Base-by-base conservation (phyloP, 345 rosid species). In the Turritis glabra region DNA sequence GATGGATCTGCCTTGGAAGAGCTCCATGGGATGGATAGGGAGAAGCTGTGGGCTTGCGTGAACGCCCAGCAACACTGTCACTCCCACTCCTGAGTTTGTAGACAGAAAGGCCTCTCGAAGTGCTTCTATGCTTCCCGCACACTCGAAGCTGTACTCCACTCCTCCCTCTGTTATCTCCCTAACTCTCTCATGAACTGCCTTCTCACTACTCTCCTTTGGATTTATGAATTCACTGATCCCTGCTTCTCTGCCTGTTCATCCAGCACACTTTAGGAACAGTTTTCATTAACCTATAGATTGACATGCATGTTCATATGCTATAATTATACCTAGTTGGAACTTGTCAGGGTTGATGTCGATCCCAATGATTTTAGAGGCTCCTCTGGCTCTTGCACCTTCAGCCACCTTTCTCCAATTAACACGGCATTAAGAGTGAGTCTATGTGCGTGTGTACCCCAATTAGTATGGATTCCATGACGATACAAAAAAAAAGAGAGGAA, bases 201-300 rank as follows among this genome's bases (percentile, higher is more conserved):
- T 81, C 7, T 71, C 72, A 27, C 52, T 55, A 27, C 52, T 55
- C n/a, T 65, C 84, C 13, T 76, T 67, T 3, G 96, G 89, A 59
- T 89, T 85, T 54, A 89, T 73, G 79, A 91, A 91, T 29, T 86
- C 67, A 5, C 83, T 89, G 79, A 89, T 81, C 56, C 96, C 97
- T 53, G 5, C 77, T 51, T 72, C 77, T 61, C 71, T 72, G 15
- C 76, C 80, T 77, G 76, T 70, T 30, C 12, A 43, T 27, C 19
- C 29, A 55, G 15, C 33, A 65, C 47, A 43, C 19, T 47, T 29
- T 5, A 58, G 46, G 4, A 41, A 80, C 64, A 5, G 48, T 74
- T 50, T 35, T 37, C 55, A 11, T 23, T 43, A 80, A 86, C 62
- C 81, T 89, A 1, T 44, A 77, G 41, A 35, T 6, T 58, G 44